phyloP scores from a whole-genome alignment of 2,329 filamentous ascomycete species.

The Aspergillus neotritici region DNA sequence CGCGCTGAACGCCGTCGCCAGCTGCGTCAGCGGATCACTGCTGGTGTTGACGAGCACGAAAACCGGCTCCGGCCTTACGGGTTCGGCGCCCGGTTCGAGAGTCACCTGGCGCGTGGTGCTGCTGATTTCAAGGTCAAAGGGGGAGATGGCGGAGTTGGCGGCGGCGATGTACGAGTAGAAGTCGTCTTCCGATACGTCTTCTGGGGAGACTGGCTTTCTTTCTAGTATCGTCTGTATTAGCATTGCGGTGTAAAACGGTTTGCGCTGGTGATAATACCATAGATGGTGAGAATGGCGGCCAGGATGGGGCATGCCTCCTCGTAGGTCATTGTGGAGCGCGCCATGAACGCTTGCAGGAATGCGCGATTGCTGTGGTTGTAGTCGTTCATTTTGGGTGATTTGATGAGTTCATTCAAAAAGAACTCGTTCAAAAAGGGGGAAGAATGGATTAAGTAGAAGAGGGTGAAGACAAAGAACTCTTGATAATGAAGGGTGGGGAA shows the following conservation, averaged over 20 bases:
- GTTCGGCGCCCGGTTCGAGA: slow-evolving; percentile 10
- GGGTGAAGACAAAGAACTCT: slow-evolving; percentile 9
- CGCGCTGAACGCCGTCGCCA: slow-evolving; percentile 71
- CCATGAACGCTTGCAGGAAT: slow-evolving; percentile 83
- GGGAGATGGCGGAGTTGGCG: slow-evolving; percentile 66
- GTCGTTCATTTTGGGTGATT: slow-evolving; percentile 15
- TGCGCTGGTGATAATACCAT: slow-evolving; percentile 33
- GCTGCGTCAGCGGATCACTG: slow-evolving; percentile 76
- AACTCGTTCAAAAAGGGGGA: not conserved
- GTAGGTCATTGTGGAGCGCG: slow-evolving; percentile 70
- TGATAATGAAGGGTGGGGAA: slow-evolving; percentile 3
- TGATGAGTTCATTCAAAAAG: slow-evolving; percentile 6
- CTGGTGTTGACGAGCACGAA: slow-evolving; percentile 85
- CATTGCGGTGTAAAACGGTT: no score
- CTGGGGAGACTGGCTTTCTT: slow-evolving; percentile 45
- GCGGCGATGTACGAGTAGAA: slow-evolving; percentile 64
- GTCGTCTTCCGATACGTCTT: slow-evolving; percentile 62
- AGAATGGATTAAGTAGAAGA: slow-evolving; percentile 14
- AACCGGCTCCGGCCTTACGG: slow-evolving; percentile 47
- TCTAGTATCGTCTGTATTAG: slow-evolving; percentile 26
- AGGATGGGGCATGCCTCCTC: slow-evolving; percentile 67
- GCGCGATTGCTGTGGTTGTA: slow-evolving; percentile 71
- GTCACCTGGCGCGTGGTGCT: slow-evolving; percentile 64
- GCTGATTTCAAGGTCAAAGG: slow-evolving; percentile 84
- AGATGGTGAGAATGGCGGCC: slow-evolving; percentile 65